Evolutionary conservation across 1,139 yeast species (phyloP).

Genomic region (Debaryomycetaceae sp.): DNA sequence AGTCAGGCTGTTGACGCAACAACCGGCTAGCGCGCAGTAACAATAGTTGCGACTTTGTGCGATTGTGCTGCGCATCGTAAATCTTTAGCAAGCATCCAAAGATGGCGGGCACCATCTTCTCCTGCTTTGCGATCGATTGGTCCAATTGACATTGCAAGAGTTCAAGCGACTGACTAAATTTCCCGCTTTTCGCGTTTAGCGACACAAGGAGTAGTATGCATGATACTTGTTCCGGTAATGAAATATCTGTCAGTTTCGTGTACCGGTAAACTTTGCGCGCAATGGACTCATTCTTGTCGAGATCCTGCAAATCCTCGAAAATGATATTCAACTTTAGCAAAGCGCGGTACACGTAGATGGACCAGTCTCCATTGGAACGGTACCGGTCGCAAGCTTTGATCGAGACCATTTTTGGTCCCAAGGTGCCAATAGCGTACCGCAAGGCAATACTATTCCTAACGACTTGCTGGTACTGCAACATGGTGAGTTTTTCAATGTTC

Average conservation of each 20-base stretch:
- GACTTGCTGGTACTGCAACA: constrained; percentile 29
- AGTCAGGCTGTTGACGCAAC: constrained; percentile 8
- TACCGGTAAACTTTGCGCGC: constrained; percentile 19
- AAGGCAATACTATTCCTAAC: constrained; percentile 35
- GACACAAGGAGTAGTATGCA: constrained; percentile 36
- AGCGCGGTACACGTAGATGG: constrained; percentile 21
- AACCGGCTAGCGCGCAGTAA: neutral
- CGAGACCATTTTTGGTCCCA: constrained; percentile 15
- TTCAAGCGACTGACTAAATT: constrained; percentile 34
- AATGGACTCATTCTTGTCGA: constrained; percentile 7
- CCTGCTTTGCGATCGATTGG: constrained; percentile 1
- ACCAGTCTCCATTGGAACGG: constrained; percentile 19
- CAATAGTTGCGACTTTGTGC: neutral
- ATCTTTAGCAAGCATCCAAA: constrained; percentile 36
- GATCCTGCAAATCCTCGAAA: constrained; percentile 15
- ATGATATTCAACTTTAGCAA: constrained; percentile 20
- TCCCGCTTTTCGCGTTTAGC: constrained; percentile 24
- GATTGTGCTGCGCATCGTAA: constrained; percentile 22
- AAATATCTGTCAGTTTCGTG: constrained; percentile 7
- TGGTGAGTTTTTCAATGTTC: constrained; percentile 37
- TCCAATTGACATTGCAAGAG: constrained; percentile 27
- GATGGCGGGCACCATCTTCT: constrained; percentile 27
- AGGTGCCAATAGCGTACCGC: constrained; percentile 27
- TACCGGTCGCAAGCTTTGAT: constrained; percentile 11
- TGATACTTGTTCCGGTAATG: constrained; percentile 14